These are phyloP conservation scores for Pythium rhizo-oryzae DNA, from an alignment of 352 stramenopile species.

Conservation along the genomic window DNA sequence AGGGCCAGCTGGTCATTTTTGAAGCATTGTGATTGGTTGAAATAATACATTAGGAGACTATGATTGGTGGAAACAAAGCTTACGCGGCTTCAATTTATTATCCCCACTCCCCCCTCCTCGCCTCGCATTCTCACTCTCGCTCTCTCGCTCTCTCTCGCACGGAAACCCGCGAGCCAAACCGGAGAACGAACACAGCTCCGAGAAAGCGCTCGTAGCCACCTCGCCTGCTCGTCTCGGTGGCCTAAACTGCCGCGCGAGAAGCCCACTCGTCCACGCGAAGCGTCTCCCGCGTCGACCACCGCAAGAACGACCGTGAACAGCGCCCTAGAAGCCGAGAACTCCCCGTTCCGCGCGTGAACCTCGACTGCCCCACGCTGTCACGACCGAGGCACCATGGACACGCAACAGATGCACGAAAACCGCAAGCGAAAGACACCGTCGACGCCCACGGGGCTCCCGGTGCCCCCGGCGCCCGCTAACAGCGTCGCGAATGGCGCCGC, in stretches of 20 bases:
- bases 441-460: conserved; percentile 35
- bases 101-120: conserved; percentile 10
- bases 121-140: conserved; percentile 28
- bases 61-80: conserved; percentile 21
- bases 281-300: conserved; percentile 1
- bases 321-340: conserved; percentile 1
- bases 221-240: background rate
- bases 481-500: conserved; percentile 10
- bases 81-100: conserved; percentile 26
- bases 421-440: conserved; percentile 82
- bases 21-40: conserved; percentile 11
- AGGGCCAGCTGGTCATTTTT: conserved; percentile 7
- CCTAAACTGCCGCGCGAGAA: background rate
- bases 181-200: background rate
- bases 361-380: background rate
- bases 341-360: no score
- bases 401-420: conserved; percentile 34
- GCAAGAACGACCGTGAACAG: conserved; percentile 6
- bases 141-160: conserved; percentile 18
- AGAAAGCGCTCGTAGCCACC: background rate
- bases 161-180: conserved; percentile 12
- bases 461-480: conserved; percentile 5
- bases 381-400: conserved; percentile 17
- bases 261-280: background rate
- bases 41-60: background rate